Evolutionary conservation across 2,329 filamentous ascomycete genomes (phyloP), one percentile per base, ranked within the genome.

Genomic region (Bertia moriformis): DNA sequence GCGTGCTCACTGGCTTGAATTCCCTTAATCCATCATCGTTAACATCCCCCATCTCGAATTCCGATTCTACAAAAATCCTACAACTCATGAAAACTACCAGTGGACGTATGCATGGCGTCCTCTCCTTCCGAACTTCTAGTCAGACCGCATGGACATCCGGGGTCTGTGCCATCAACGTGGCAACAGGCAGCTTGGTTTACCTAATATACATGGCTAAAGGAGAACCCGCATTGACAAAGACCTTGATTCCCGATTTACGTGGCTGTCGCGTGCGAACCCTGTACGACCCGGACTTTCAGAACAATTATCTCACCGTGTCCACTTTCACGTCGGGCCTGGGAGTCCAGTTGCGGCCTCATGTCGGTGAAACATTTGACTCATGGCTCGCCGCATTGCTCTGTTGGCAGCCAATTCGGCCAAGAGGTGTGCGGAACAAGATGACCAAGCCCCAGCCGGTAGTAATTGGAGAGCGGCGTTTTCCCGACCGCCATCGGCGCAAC

Each of bases 11-110:
- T 51, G 53, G 39, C 58, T 60, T 18, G 55, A 58, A 7, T 17
- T 7, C 32, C 12, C n/a, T 10, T 27, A 35, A 35, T 18, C 15
- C 32, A 18, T 35, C 32, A 13, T 35, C 32, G 15, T 27, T 27
- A 10, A n/a, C 22, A 27, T 14, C 32, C 10, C 12, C 32, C 32
- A 7, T 35, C 12, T 35, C 32, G 7, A 35, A 13, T 18, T 55
- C 59, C 19, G 64, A 67, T 48, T 57, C 62, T 5, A 56, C 59
- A 19, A 66, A 63, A 44, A 65, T 67, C 22, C 47, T 67, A 37
- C 59, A 66, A 43, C 50, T 67, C 38, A 67, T 67, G 64, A 67
- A 66, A 44, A 66, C 63, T 17, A 66, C 64, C 2, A 66, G 63
- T 49, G 64, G 64, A 38, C 55, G 64, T 41, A 67, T 67, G 64